These are phyloP conservation scores for Alternaria consortialis DNA, from an alignment of 2,329 filamentous ascomycete species.

Conservation along the genomic window DNA sequence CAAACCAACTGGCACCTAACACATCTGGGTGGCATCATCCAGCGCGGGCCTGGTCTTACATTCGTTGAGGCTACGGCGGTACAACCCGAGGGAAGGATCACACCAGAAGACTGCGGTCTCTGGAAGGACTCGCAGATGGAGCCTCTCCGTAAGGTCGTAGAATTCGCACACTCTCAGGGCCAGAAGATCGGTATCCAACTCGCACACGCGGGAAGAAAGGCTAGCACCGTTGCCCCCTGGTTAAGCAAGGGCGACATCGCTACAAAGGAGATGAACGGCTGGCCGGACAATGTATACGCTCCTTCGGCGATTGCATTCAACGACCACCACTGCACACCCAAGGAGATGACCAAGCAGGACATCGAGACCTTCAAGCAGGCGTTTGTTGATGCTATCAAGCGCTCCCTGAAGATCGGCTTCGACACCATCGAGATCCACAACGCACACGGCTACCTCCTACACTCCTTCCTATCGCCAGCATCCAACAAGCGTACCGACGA, in stretches of 20 bases:
- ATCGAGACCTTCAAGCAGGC: constrained; percentile 71
- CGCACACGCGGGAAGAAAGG: constrained; percentile 77
- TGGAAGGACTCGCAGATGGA: constrained; percentile 87
- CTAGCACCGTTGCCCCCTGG: constrained; percentile 70
- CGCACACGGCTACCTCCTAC: constrained; percentile 81
- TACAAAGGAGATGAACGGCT: constrained; percentile 62
- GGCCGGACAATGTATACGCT: constrained; percentile 64
- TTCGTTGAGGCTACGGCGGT: constrained; percentile 84
- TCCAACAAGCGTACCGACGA: constrained; percentile 74
- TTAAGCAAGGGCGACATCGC: constrained; percentile 65
- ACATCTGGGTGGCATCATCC: constrained; percentile 80
- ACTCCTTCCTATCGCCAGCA: constrained; percentile 73
- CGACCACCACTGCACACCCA: constrained; percentile 68
- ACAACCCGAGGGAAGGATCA: constrained; percentile 79
- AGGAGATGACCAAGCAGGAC: constrained; percentile 72
- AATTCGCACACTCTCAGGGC: constrained; percentile 81
- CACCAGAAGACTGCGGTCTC: constrained; percentile 78
- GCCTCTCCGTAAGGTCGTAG: constrained; percentile 73
- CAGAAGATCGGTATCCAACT: constrained; percentile 83
- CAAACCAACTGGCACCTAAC: constrained; percentile 83
- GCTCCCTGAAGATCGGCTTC: constrained; percentile 67
- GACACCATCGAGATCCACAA: constrained; percentile 84
- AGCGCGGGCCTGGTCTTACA: constrained; percentile 76
- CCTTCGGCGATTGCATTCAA: constrained; percentile 70
- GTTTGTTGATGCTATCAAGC: constrained; percentile 69